Evolutionary conservation across 805 yeast genomes (phyloP), one percentile per base, ranked within the genome.

Genomic region (Candida nemodendra): DNA sequence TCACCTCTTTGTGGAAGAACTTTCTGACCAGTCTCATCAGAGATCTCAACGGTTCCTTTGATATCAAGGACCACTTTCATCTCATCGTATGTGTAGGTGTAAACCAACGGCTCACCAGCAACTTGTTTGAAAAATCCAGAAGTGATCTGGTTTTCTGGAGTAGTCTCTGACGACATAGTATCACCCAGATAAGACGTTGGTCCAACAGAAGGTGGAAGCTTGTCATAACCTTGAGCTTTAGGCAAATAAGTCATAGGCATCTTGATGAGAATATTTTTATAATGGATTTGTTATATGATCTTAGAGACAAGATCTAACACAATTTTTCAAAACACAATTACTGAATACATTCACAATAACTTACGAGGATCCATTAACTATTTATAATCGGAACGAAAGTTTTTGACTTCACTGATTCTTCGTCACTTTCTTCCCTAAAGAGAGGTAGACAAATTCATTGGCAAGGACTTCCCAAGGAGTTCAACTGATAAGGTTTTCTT

Each of bases 121-220:
- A 77, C 81, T 64, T 79, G 85, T 55, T 68, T 72, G 71, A 69
- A 81, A 67, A 81, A 80, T 36, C 87, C 87, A 53, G 81, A 67
- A n/a, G 79, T 61, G 45, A 81, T 76, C 54, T 76, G 76, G 51
- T 76, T 58, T 27, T 75, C 84, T 35, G 67, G 61, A 42, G 74
- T 77, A 32, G 78, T 75, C 17, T 74, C 77, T 15, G 81, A 72
- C 27, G 77, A 68, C 62, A 74, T 69, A 42, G 68, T 65, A 54
- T 81, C 87, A 42, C 85, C 86, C 43, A 81, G 67, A 66, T 72
- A 81, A 7, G 87, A 78, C 57, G 79, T 79, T 66, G 71, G 73
- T 29, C 79, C 79, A 42, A 80, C 69, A 27, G 59, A 65, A 27
- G 81, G 78, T 47, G 83, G 83, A 53, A 68, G 71, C 51, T 72